Base-by-base conservation (phyloP, 1,284 basidiomycete genomes). In the Xanthoconium separans region DNA sequence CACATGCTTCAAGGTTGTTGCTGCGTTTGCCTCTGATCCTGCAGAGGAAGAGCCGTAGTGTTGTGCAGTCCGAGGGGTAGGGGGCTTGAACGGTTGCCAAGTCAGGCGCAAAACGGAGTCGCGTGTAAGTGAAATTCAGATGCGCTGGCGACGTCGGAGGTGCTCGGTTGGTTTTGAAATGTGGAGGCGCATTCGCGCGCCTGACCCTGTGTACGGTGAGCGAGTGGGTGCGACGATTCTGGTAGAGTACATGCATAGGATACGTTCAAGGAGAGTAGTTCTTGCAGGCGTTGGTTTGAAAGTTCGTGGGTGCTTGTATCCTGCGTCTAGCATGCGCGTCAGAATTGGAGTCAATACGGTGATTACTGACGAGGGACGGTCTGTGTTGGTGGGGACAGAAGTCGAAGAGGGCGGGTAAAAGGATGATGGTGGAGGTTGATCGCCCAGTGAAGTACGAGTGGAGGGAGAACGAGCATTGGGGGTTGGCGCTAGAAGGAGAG, bases 201-300 rank as follows among this genome's bases (percentile, higher is more conserved):
- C 18, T 47, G 60, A 24, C 12, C 52, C 22, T 50, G 55, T 3
- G 43, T 36, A n/a, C 1, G 44, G 15, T 46, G 48, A 22, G 59
- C 18, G 7, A 50, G 57, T 0, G 36, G 27, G 3, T 43, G 40
- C 1, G 47, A 29, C 4, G 44, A 51, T 16, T 39, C 43, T 41
- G 44, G 34, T 33, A 27, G 27, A 34, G 49, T 15, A 39, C 50
- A 30, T 6, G 58, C 1, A 15, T 55, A 44, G 13, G 60, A 33
- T 5, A 55, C 4, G 9, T 33, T 22, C 64, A 24, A 3, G 22
- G 22, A 24, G 22, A 24, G 22, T 24, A 24, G 22, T 24, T 24
- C 22, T 24, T 24, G 68, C 9, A 69, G 33, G 0, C 65, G 68
- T 50, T 60, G 62, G 13, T 44, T 65, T 4, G 58, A 36, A 6